phyloP scores from a whole-genome alignment of 768 basidiomycete species.

The Podaxis sp. region DNA sequence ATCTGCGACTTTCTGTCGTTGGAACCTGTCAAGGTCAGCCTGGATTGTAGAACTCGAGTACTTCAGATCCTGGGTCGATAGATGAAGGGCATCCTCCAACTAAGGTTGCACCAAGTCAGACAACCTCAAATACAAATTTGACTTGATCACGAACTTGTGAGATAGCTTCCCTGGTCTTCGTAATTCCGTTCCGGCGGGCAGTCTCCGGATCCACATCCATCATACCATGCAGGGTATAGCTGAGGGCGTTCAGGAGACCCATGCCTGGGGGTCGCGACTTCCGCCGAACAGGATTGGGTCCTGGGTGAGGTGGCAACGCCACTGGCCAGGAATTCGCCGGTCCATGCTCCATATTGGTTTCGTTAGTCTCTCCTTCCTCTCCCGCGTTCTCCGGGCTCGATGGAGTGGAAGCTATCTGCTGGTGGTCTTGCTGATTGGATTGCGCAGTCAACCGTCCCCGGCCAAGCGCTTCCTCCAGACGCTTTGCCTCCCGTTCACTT shows the following conservation, averaged over 20 bases:
- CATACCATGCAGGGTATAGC: conserved; percentile 95
- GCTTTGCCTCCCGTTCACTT: conserved; percentile 85
- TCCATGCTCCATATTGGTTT: conserved; percentile 19
- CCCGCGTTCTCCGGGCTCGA: conserved; percentile 28
- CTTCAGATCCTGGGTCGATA: conserved; percentile 91
- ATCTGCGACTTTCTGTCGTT: conserved; percentile 98
- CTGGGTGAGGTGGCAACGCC: conserved; percentile 74
- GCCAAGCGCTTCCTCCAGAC: conserved; percentile 85
- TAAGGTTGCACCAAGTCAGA: conserved; percentile 29
- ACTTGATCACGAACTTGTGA: conserved; percentile 65
- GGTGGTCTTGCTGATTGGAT: conserved; percentile 17
- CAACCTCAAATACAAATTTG: neutral
- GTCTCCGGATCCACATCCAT: conserved; percentile 99
- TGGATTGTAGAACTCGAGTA: conserved; percentile 97
- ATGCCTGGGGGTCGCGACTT: conserved; percentile 69
- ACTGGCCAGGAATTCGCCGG: conserved; percentile 39
- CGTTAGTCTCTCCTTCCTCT: conserved; percentile 11
- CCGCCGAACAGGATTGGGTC: conserved; percentile 60
- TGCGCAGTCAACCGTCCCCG: conserved; percentile 39
- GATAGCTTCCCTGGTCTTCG: conserved; percentile 91
- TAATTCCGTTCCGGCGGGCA: conserved; percentile 88
- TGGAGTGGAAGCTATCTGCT: conserved; percentile 19
- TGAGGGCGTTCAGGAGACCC: conserved; percentile 87
- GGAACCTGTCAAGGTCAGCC: conserved; percentile 96
- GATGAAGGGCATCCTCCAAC: conserved; percentile 94